Evolutionary conservation across 2,329 filamentous ascomycete species (phyloP).

Genomic region (Aspergillus awamori): DNA sequence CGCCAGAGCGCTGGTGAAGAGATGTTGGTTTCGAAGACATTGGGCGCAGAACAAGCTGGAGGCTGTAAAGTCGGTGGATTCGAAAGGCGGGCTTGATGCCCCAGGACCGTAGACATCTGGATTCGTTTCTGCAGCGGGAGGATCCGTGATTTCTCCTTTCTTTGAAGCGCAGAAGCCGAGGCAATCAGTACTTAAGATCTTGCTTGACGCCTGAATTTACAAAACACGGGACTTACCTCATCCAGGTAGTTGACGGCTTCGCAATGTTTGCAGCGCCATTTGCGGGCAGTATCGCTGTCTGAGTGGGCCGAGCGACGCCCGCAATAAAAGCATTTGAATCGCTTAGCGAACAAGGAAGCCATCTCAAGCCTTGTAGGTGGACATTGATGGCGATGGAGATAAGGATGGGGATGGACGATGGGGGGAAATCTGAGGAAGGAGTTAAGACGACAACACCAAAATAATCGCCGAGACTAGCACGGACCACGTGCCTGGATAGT

Average conservation of each 20-base stretch:
- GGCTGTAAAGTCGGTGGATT: constrained; percentile 35
- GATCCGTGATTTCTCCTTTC: constrained; percentile 88
- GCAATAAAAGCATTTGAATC: constrained; percentile 81
- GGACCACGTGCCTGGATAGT: constrained; percentile 26
- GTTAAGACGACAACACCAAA: constrained; percentile 27
- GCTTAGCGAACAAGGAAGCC: constrained; percentile 46
- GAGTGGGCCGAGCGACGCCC: constrained; percentile 65
- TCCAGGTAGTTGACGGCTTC: constrained; percentile 89
- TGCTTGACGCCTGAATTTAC: constrained; percentile 7
- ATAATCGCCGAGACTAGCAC: constrained; percentile 30
- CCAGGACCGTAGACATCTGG: constrained; percentile 36
- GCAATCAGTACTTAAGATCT: constrained; percentile 23
- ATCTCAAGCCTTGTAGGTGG: constrained; percentile 33
- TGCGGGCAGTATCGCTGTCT: constrained; percentile 61
- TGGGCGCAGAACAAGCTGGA: constrained; percentile 67
- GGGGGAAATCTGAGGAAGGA: constrained; percentile 18
- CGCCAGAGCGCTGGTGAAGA: constrained; percentile 74
- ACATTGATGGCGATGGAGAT: constrained; percentile 17
- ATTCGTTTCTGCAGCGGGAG: constrained; percentile 66
- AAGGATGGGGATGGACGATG: constrained; percentile 4
- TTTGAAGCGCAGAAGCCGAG: constrained; percentile 39
- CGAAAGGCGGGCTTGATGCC: constrained; percentile 51
- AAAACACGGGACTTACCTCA: constrained; percentile 59
- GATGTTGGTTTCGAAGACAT: constrained; percentile 86
- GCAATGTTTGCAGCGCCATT: constrained; percentile 76